Evolutionary conservation across 352 stramenopile species (phyloP), one percentile per base, ranked within the genome.

Genomic region (Globisporangium cylindrosporum): DNA sequence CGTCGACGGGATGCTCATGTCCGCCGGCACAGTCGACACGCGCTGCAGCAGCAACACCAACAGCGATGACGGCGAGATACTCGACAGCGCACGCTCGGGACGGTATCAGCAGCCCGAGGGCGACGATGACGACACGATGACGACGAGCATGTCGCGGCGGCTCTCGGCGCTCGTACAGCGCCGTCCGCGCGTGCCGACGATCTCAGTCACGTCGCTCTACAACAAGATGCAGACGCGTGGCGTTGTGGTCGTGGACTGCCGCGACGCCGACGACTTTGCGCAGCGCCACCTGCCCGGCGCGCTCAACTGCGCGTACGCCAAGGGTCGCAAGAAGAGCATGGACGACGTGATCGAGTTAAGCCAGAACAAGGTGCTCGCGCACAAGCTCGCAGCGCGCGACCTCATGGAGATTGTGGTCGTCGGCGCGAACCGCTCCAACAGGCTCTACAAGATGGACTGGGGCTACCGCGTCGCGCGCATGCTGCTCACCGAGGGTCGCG

Each of bases 371-470:
- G 72, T 73, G 36, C 66, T 89, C 36, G 56, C 65, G 4, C 69
- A 74, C 24, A 90, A 89, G 62, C 73, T 93, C 36, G 53, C 75
- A 63, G 46, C 57, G 25, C 77, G 85, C 64, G 85, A 93, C 49
- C 78, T 93, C 66, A 79, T 91, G 62, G 85, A 93, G 69, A 71
- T 93, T 27, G 82, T 93, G 1, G 79, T 93, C 20, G 75, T 93
- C 59, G 81, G 80, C 27, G 73, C 73, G 36, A 90, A 90, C 57
- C 73, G 82, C 68, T 79, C 76, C 9, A 68, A 63, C 20, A 74
- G 91, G 65, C 74, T 91, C 15, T 81, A 86, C 60, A 74, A 74
- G 25, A 77, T 89, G 64, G 85, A 93, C 72, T 90, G 82, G 73
- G 81, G 83, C 60, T 92, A 88, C 72, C 76, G 77, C 24, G 79